These are phyloP conservation scores for Colletotrichum tabaci DNA, from an alignment of 2,329 filamentous ascomycete species.

Conservation along the genomic window DNA sequence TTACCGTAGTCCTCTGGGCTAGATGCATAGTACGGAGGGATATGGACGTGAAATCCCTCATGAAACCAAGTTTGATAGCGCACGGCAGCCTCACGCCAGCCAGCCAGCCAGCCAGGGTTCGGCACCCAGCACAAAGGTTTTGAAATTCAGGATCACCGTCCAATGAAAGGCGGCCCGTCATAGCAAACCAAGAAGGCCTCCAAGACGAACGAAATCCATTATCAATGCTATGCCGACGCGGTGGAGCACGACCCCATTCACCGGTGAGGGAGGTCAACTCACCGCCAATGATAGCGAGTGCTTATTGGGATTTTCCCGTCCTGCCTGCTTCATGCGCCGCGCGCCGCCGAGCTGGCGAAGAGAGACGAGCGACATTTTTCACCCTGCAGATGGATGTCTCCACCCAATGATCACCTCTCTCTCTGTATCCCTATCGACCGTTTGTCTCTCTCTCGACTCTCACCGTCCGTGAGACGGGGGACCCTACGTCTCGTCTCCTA, in stretches of 20 bases:
- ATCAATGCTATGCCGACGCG: constrained; percentile 39
- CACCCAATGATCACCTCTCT: constrained; percentile 29
- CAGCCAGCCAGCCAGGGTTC: constrained; percentile 31
- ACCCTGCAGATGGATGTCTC: constrained; percentile 26
- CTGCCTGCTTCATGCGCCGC: constrained; percentile 34
- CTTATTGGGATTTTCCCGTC: constrained; percentile 20
- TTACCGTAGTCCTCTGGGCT: constrained; percentile 22
- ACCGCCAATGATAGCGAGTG: constrained; percentile 34
- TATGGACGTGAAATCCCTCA: constrained; percentile 39
- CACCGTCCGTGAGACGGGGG: constrained; percentile 13
- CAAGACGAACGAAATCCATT: constrained; percentile 28
- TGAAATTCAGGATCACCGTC: constrained; percentile 25
- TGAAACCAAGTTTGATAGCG: constrained; percentile 40
- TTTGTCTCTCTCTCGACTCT: background rate
- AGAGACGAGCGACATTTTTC: constrained; percentile 34
- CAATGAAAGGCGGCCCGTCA: constrained; percentile 34
- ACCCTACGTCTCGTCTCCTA: constrained; percentile 8
- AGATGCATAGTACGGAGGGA: background rate
- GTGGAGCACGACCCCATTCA: constrained; percentile 35
- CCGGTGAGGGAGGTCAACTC: constrained; percentile 27
- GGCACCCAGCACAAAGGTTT: constrained; percentile 30
- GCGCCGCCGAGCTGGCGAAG: background rate
- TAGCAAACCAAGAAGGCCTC: constrained; percentile 13
- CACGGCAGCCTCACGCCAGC: constrained; percentile 17
- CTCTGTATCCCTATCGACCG: constrained; percentile 9